Conservation (phyloP, 495 filamentous ascomycete genomes). For the Collariella sp. region DNA sequence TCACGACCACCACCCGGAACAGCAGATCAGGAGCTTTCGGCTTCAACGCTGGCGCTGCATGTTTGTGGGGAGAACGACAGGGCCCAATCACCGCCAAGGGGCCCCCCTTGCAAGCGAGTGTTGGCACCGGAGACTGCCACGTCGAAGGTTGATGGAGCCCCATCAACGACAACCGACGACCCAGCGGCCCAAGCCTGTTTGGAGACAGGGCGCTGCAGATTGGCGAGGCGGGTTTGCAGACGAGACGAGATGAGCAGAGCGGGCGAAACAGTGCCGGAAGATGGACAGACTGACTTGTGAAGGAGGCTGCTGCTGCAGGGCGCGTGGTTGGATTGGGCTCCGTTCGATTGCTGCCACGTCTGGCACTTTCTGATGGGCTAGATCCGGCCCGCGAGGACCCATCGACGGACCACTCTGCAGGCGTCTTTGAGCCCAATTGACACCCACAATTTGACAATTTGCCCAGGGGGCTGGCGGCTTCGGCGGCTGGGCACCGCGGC, state of each 20-base stretch:
- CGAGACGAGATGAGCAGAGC: neutral
- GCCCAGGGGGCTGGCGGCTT: neutral
- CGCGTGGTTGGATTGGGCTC: constrained; percentile 12
- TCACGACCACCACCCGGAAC: neutral
- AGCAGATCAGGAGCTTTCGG: neutral
- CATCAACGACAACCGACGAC: constrained; percentile 4
- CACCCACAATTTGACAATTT: constrained; percentile 15
- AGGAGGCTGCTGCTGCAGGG: neutral
- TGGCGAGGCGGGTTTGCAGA: constrained; percentile 9
- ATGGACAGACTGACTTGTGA: neutral
- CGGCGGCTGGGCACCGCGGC: constrained; percentile 1
- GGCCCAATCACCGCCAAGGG: constrained; percentile 15
- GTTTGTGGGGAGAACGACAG: neutral
- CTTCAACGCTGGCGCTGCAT: neutral
- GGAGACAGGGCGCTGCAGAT: neutral
- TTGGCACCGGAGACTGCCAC: constrained; percentile 25
- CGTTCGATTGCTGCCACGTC: constrained; percentile 11
- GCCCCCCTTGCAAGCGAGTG: constrained; percentile 5
- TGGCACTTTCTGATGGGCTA: constrained; percentile 16
- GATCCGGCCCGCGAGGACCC: neutral
- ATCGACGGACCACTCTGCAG: neutral
- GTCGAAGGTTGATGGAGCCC: constrained; percentile 20
- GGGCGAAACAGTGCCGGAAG: constrained; percentile 7
- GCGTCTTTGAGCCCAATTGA: constrained; percentile 21
- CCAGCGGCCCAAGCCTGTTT: constrained; percentile 10